Evolutionary conservation across 139 green algal genomes (phyloP).

Genomic region (Gonium pectorale): DNA sequence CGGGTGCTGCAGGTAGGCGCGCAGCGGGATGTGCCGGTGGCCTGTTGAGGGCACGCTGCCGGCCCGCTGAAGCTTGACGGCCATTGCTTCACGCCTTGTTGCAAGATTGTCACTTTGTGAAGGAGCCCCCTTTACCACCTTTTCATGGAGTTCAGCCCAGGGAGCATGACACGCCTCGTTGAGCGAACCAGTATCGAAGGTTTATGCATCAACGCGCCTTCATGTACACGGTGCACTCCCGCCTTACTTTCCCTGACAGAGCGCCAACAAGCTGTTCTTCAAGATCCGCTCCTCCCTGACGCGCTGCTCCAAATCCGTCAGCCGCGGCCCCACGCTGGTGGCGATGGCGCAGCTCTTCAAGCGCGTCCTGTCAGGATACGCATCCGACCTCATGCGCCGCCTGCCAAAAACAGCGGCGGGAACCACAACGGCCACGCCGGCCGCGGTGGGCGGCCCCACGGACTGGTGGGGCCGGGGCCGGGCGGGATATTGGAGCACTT

Average conservation of each 20-base stretch:
- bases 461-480: conserved; percentile 19
- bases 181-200: too few species aligned
- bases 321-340: conserved; percentile 80
- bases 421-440: conserved; percentile 46
- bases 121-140: too few species aligned
- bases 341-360: conserved; percentile 70
- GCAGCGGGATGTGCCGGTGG: too few species aligned
- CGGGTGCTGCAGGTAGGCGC: conserved; percentile 31
- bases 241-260: neutral
- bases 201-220: too few species aligned
- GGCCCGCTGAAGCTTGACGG: too few species aligned
- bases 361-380: conserved; percentile 85
- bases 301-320: conserved; percentile 84
- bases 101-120: too few species aligned
- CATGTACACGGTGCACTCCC: too few species aligned
- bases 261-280: conserved; percentile 68
- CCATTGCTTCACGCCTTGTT: too few species aligned
- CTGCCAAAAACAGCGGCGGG: conserved; percentile 83
- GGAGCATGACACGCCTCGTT: too few species aligned
- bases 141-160: too few species aligned
- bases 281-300: conserved; percentile 85
- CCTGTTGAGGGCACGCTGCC: too few species aligned
- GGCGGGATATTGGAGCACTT: too few species aligned
- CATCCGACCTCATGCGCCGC: conserved; percentile 74
- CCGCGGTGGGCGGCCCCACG: conserved; percentile 31